Conservation (phyloP, 2,329 filamentous ascomycete species). For the Colletotrichum incanum region DNA sequence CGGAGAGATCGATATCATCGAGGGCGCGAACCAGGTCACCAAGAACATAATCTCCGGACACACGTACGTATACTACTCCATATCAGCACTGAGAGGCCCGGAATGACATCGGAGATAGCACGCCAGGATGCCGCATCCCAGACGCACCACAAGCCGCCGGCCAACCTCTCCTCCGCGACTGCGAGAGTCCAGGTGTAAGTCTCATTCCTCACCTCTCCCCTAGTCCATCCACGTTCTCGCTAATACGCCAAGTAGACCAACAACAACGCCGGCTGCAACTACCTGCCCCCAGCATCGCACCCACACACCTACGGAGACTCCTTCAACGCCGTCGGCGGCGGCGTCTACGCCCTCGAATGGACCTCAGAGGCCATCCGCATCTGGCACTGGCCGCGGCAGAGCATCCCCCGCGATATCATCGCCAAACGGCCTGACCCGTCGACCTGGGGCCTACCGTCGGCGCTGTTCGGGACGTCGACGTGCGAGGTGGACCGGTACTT, state of each 20-base stretch:
- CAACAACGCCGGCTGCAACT: constrained; percentile 63
- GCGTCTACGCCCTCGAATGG: constrained; percentile 82
- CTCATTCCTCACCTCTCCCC: not conserved
- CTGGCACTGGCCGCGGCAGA: constrained; percentile 81
- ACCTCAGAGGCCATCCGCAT: constrained; percentile 77
- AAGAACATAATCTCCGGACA: constrained; percentile 75
- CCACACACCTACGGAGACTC: constrained; percentile 70
- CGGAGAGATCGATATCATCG: constrained; percentile 80
- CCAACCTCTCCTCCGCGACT: constrained; percentile 44
- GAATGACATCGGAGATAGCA: constrained; percentile 43
- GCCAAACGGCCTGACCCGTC: constrained; percentile 72
- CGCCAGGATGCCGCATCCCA: constrained; percentile 49
- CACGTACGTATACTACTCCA: constrained; percentile 58
- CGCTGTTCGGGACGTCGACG: constrained; percentile 74
- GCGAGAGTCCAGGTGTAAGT: constrained; percentile 45
- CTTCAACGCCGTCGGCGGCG: constrained; percentile 78
- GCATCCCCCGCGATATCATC: constrained; percentile 77
- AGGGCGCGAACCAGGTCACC: constrained; percentile 76
- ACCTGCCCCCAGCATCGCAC: constrained; percentile 57
- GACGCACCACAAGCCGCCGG: constrained; percentile 44
- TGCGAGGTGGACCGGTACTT: constrained; percentile 80
- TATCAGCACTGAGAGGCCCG: not conserved
- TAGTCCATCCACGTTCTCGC: not conserved
- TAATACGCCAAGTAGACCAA: constrained; percentile 19
- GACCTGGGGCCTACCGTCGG: constrained; percentile 78